Conservation (phyloP, 2,329 filamentous ascomycete species). For the Penicillium corylophilum region DNA sequence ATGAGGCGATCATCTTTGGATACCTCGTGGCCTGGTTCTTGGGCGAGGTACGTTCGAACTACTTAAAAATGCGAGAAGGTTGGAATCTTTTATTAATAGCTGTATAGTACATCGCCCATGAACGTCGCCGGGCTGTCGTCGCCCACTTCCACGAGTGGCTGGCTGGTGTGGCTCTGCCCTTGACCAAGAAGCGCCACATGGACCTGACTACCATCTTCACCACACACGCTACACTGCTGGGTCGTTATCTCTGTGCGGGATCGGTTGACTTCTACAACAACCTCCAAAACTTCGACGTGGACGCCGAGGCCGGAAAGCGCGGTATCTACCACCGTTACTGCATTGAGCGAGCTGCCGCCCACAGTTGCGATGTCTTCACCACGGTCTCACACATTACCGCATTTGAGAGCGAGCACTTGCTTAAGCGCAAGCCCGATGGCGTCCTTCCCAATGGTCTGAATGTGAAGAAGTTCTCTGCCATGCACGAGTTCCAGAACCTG, state of each 20-base stretch:
- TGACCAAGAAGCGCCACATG: slow-evolving; percentile 90
- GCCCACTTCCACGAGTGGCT: slow-evolving; percentile 99
- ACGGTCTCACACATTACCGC: slow-evolving; percentile 98
- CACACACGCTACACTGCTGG: slow-evolving; percentile 91
- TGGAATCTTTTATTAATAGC: neutral
- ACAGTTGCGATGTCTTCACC: slow-evolving; percentile 94
- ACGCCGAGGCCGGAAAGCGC: slow-evolving; percentile 93
- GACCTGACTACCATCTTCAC: slow-evolving; percentile 98
- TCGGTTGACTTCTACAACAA: slow-evolving; percentile 99
- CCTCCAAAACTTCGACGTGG: slow-evolving; percentile 92
- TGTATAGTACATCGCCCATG: slow-evolving; percentile 81
- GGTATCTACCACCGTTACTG: slow-evolving; percentile 99
- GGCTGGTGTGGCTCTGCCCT: slow-evolving; percentile 84
- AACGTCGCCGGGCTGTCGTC: slow-evolving; percentile 87
- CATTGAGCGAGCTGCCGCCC: slow-evolving; percentile 90
- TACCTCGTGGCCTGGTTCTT: slow-evolving; percentile 98
- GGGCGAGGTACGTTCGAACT: slow-evolving; percentile 71
- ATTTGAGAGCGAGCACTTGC: slow-evolving; percentile 93
- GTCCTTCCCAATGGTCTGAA: slow-evolving; percentile 96
- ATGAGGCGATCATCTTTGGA: slow-evolving; percentile 95
- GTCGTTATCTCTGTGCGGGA: slow-evolving; percentile 92
- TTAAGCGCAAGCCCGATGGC: slow-evolving; percentile 96
- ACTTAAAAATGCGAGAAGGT: no score
- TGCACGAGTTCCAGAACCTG: slow-evolving; percentile 98
- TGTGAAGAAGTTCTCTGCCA: slow-evolving; percentile 96